Evolutionary conservation across 164 flowering plant genomes (phyloP).

Genomic region (Dillenia turbinata): DNA sequence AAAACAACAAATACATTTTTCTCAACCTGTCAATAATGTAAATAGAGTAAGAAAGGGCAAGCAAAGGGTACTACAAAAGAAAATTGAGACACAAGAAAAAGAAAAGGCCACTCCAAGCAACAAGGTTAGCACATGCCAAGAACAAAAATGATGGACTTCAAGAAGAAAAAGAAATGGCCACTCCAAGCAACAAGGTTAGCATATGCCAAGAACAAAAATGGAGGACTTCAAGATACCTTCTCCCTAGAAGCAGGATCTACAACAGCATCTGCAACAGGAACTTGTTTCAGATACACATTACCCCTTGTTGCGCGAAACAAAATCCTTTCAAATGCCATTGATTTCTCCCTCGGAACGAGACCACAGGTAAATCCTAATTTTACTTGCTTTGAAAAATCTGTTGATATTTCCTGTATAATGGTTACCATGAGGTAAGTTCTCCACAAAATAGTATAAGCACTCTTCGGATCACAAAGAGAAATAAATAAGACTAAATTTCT

Average conservation of each 20-base stretch:
- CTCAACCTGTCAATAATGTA: slow-evolving; percentile 48
- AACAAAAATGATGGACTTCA: neutral
- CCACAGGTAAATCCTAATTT: slow-evolving; percentile 87
- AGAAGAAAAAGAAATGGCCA: neutral
- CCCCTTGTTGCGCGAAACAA: slow-evolving; percentile 98
- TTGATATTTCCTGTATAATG: slow-evolving; percentile 49
- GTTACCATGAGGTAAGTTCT: slow-evolving; percentile 3
- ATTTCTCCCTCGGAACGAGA: slow-evolving; percentile 84
- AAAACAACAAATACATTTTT: slow-evolving; percentile 91
- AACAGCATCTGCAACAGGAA: slow-evolving; percentile 67
- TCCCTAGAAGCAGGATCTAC: slow-evolving; percentile 91
- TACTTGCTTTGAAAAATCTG: slow-evolving; percentile 79
- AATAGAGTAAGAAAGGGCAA: neutral
- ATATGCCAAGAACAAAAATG: neutral
- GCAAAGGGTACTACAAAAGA: neutral
- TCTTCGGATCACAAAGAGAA: neutral
- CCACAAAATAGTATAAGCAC: slow-evolving; percentile 1
- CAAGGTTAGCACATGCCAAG: neutral
- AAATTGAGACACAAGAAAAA: neutral
- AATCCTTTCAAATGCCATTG: slow-evolving; percentile 95
- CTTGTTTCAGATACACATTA: slow-evolving; percentile 75
- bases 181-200: neutral
- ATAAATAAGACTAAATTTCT: slow-evolving; percentile 1
- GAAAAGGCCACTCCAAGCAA: neutral
- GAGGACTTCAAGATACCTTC: slow-evolving; percentile 50